Evolutionary conservation across 441 rosid genomes (phyloP), one percentile per base, ranked within the genome.

Genomic region (Eruca vesicaria): DNA sequence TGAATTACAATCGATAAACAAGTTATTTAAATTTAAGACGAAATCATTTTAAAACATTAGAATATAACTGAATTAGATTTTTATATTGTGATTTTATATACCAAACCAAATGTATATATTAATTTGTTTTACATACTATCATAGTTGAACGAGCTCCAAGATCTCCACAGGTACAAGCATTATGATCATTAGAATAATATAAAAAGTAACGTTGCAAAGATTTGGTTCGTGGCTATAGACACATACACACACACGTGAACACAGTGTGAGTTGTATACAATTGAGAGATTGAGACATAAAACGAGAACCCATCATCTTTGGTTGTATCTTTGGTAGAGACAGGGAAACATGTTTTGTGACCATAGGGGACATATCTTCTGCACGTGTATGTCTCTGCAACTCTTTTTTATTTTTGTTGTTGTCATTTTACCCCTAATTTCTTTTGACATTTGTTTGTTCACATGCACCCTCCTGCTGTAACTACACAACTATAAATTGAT

Each of bases 261-360:
- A 70, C 71, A 70, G 75, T 43, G 48, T 76, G 80, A 76, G 80
- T 70, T 76, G 66, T 64, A 57, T 43, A 76, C 36, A 31, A 76
- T 55, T 15, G 74, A 36, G 69, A 69, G 64, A 50, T 43, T 7
- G 41, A 70, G 71, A 76, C 80, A 76, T 23, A 33, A 45, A 57
- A 76, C 2, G 23, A 70, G 80, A 76, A 76, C 80, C 80, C 80
- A 70, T 76, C 66, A 31, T 64, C 71, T 70, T 70, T 76, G 79
- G 79, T 76, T 76, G 70, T 69, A 76, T 63, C 75, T 63, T 69
- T 43, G 7, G 80, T 57, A 21, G 61, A 76, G 80, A 70, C 75
- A 76, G 32, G 61, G 80, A 76, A 76, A 76, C 80, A 76, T 76
- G 71, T 70, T 76, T 69, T 70, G 80, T 76, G 71, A 70, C 75